Percentiles rank a stretch among this genome's conserved stretches.
Conservation (phyloP, 345 rosid genomes). For the Citrus glauca region DNA sequence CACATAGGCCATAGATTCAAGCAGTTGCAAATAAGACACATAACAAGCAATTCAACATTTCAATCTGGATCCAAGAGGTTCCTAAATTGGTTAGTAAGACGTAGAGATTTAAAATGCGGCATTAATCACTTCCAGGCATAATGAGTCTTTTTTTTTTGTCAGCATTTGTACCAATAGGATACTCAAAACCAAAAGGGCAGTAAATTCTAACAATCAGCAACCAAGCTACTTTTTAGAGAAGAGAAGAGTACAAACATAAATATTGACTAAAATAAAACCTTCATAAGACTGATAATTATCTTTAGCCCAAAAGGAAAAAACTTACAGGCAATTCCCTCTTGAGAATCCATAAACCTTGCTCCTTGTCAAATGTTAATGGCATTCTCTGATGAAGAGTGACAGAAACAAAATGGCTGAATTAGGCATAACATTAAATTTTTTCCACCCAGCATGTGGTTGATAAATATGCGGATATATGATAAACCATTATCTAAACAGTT, state of each 20-base stretch:
- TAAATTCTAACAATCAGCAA: neutral
- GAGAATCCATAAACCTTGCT: conserved; percentile 60
- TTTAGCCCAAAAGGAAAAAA: neutral
- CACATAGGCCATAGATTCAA: neutral
- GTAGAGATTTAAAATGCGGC: neutral
- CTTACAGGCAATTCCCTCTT: conserved; percentile 70
- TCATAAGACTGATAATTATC: neutral
- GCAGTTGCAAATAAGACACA: neutral
- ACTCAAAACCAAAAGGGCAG: neutral
- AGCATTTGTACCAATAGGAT: neutral
- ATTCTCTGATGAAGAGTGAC: conserved; percentile 44
- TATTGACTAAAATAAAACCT: neutral
- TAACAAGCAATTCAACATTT: neutral
- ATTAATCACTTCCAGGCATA: neutral
- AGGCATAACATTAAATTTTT: neutral
- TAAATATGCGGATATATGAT: neutral
- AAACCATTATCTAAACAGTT: neutral
- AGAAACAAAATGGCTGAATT: neutral
- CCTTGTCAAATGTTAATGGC: conserved; percentile 57
- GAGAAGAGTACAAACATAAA: neutral
- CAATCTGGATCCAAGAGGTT: neutral
- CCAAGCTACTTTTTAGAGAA: neutral
- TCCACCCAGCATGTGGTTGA: neutral
- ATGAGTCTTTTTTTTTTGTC: neutral
- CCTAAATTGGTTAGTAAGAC: neutral